Percentiles rank a stretch among this genome's conserved stretches.
phyloP scores from a whole-genome alignment of 75 land plant species.

The Azolla pinnata region DNA sequence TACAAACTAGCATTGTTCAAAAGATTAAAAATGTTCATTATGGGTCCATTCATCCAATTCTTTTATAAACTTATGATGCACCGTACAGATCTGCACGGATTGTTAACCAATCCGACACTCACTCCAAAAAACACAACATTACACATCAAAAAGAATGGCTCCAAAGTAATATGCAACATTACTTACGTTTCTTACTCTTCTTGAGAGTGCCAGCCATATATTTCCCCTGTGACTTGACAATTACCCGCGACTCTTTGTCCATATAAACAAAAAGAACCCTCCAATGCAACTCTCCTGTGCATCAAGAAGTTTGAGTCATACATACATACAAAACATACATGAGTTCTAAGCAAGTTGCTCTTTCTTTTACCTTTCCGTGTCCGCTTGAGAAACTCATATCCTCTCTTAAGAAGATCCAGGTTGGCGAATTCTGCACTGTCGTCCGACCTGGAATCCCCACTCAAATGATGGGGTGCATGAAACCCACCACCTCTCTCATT shows the following conservation, averaged over 20 bases:
- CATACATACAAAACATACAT: too few relatives aligned
- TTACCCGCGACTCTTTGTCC: conserved; percentile 58
- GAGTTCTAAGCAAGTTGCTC: too few relatives aligned
- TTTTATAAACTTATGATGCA: too few relatives aligned
- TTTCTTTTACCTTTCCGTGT: conserved; percentile 82
- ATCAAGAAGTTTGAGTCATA: too few relatives aligned
- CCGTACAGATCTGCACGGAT: too few relatives aligned
- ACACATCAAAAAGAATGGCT: not conserved
- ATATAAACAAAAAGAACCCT: conserved; percentile 77
- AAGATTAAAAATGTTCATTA: not conserved
- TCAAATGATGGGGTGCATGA: conserved; percentile 22
- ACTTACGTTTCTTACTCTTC: conserved; percentile 86
- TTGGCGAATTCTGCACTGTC: conserved; percentile 55
- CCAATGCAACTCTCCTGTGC: conserved; percentile 90
- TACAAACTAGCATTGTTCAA: not conserved
- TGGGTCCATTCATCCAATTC: too few relatives aligned
- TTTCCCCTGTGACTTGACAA: conserved; percentile 73
- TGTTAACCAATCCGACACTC: not conserved
- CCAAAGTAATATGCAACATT: conserved; percentile 8
- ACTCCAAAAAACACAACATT: not conserved
- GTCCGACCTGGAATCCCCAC: conserved; percentile 55
- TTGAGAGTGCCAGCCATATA: conserved; percentile 76
- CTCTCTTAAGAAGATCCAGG: conserved; percentile 61
- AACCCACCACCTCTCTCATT: conserved; percentile 39
- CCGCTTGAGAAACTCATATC: conserved; percentile 75